Evolutionary conservation across 202 grass and related monocot species (phyloP).

Genomic region (Carex arenaria): DNA sequence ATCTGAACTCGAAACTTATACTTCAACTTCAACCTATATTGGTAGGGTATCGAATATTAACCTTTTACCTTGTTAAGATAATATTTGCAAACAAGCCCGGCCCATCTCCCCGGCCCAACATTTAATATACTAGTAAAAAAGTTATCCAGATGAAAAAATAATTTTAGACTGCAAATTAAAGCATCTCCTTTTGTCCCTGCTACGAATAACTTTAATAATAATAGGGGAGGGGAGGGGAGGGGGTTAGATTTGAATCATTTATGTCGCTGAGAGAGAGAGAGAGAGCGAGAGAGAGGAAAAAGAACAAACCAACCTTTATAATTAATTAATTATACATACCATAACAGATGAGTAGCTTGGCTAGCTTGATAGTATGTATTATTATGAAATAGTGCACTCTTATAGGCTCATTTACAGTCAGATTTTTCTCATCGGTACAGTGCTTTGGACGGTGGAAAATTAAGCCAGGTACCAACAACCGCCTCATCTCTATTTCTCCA

Average conservation of each 20-base stretch:
- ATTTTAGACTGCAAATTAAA: neutral
- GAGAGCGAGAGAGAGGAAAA: neutral
- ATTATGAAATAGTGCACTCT: conserved; percentile 8
- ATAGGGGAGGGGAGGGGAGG: no score
- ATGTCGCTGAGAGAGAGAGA: neutral
- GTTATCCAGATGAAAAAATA: neutral
- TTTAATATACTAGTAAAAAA: neutral
- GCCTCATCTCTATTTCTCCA: no score
- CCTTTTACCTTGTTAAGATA: neutral
- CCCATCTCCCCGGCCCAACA: neutral
- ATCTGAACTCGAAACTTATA: no score
- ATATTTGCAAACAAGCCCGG: neutral
- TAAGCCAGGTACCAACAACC: neutral
- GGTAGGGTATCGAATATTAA: neutral
- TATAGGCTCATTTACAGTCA: neutral
- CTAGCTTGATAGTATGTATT: neutral
- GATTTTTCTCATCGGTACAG: conserved; percentile 19
- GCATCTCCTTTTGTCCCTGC: conserved; percentile 10
- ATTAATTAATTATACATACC: no score
- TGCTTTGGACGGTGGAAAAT: conserved; percentile 24
- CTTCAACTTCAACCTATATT: neutral
- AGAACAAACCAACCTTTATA: conserved; percentile 10
- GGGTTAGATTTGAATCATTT: conserved; percentile 16
- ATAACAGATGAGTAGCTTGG: conserved; percentile 1
- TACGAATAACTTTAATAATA: conserved; percentile 3